Percentiles rank a stretch among this genome's conserved stretches.
phyloP scores from a whole-genome alignment of 192 early-diverging fungal species.

The Chytriomyces confervae region DNA sequence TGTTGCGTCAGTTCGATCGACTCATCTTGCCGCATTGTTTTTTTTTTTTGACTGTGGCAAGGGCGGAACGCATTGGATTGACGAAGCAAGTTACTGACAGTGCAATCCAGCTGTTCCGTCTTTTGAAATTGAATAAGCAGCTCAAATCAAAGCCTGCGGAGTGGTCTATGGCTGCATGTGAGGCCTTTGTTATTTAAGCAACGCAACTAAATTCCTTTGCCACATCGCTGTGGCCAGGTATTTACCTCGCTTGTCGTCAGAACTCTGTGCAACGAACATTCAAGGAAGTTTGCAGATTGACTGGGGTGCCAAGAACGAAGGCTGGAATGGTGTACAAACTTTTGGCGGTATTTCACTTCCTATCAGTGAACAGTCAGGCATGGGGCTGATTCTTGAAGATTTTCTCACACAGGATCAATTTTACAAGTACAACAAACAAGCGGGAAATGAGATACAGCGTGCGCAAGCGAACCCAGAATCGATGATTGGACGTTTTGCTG shows the following conservation, averaged over 20 bases:
- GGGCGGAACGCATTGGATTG: slow-evolving; percentile 83
- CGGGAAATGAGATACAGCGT: slow-evolving; percentile 57
- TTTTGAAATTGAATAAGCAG: slow-evolving; percentile 81
- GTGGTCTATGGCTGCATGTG: slow-evolving; percentile 83
- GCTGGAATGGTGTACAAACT: slow-evolving; percentile 85
- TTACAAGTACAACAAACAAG: slow-evolving; percentile 36
- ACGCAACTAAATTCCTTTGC: no score
- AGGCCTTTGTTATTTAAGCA: not conserved
- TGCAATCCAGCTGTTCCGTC: slow-evolving; percentile 88
- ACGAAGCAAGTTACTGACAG: slow-evolving; percentile 73
- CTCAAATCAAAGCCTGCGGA: slow-evolving; percentile 82
- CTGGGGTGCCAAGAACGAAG: slow-evolving; percentile 90
- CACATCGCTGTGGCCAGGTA: slow-evolving; percentile 28
- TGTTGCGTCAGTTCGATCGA: slow-evolving; percentile 36
- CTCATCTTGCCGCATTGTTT: slow-evolving; percentile 40
- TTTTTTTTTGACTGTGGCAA: slow-evolving; percentile 70
- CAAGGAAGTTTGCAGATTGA: slow-evolving; percentile 90
- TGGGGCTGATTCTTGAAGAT: no score
- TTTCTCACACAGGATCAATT: slow-evolving; percentile 18
- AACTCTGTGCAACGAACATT: slow-evolving; percentile 85
- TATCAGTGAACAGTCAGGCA: no score
- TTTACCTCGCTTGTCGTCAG: slow-evolving; percentile 91
- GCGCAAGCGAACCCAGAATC: slow-evolving; percentile 9
- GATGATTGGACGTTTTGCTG: slow-evolving; percentile 74
- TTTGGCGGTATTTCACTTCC: slow-evolving; percentile 47